Percentiles rank a stretch among this genome's conserved stretches.
These are phyloP conservation scores for Jamesozyma jinghongensis DNA, from an alignment of 805 yeast genomes.

Conservation along the genomic window DNA sequence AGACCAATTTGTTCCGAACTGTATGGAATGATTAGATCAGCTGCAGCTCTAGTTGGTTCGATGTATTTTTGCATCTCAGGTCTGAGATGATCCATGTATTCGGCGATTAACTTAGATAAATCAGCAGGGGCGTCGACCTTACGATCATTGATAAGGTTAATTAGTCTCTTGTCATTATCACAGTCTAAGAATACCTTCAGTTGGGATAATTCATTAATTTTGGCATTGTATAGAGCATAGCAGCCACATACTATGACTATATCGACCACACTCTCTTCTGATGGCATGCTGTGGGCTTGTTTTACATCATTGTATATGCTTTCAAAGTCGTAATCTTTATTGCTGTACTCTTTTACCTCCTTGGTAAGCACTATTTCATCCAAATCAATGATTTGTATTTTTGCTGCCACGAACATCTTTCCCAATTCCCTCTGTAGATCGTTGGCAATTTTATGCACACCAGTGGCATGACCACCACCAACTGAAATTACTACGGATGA, in stretches of 20 bases:
- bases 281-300: neutral
- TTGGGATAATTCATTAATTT: conserved; percentile 45
- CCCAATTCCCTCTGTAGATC: conserved; percentile 31
- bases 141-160: conserved; percentile 53
- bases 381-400: conserved; percentile 36
- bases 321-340: conserved; percentile 30
- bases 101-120: conserved; percentile 17
- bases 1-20: conserved; percentile 22
- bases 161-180: conserved; percentile 75
- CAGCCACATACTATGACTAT: conserved; percentile 60
- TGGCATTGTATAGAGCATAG: conserved; percentile 63
- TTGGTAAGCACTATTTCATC: conserved; percentile 18
- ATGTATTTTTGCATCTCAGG: conserved; percentile 26
- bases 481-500: conserved; percentile 15
- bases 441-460: conserved; percentile 27
- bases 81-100: conserved; percentile 25
- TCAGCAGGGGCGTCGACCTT: conserved; percentile 10
- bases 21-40: conserved; percentile 28
- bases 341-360: conserved; percentile 12
- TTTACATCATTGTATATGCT: conserved; percentile 16
- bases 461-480: conserved; percentile 29
- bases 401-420: conserved; percentile 17
- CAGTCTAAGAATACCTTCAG: conserved; percentile 70
- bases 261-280: conserved; percentile 5
- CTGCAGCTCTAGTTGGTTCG: conserved; percentile 23